Conservation (phyloP, 768 basidiomycete genomes). For the Serendipita indica region DNA sequence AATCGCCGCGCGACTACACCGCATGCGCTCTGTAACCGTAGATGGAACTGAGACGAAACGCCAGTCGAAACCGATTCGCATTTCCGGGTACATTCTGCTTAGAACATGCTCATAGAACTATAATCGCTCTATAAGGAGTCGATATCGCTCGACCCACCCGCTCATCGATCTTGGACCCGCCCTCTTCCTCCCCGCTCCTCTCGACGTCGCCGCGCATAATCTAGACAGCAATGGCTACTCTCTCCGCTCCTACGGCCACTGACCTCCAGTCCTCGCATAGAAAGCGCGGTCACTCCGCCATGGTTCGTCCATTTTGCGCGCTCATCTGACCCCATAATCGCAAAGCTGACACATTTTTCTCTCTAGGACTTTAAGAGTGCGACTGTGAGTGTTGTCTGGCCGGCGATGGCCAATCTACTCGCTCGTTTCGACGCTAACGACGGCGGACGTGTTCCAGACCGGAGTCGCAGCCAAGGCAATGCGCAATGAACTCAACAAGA, state of each 20-base stretch:
- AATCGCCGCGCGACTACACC: too few species aligned
- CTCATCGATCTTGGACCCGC: too few species aligned
- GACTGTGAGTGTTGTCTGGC: constrained; percentile 23
- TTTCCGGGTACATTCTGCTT: too few species aligned
- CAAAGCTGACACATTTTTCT: not conserved
- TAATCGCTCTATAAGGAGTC: too few species aligned
- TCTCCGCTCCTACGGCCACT: constrained; percentile 12
- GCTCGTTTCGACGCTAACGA: not conserved
- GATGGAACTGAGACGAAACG: too few species aligned
- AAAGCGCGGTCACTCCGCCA: constrained; percentile 19
- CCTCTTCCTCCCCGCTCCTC: too few species aligned
- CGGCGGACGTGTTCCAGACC: constrained; percentile 25
- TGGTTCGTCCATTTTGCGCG: constrained; percentile 17
- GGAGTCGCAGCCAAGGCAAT: constrained; percentile 90
- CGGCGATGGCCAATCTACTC: not conserved
- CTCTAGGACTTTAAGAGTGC: constrained; percentile 82
- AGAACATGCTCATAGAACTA: too few species aligned
- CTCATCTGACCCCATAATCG: not conserved
- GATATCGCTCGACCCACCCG: too few species aligned
- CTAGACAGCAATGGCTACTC: constrained; percentile 15
- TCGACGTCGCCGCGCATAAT: too few species aligned
- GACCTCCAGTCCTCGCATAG: constrained; percentile 17
- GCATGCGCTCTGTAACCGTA: too few species aligned
- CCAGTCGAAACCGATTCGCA: too few species aligned
- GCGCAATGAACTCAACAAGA: constrained; percentile 93